Conservation (phyloP, 805 yeast species). For the Metschnikowia kunwiensis region DNA sequence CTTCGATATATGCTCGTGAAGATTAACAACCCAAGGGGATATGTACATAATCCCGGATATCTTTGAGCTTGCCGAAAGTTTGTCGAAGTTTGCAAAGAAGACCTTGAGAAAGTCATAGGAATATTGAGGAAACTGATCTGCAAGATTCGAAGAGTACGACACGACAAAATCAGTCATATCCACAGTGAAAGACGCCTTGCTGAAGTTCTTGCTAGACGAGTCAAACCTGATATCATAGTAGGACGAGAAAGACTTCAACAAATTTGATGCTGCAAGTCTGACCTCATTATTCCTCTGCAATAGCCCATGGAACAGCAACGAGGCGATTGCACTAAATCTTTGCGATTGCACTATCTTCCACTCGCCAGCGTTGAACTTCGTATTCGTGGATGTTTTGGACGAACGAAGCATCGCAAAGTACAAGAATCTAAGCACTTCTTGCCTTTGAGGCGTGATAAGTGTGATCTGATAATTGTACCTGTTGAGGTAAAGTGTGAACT, state of each 20-base stretch:
- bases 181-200: conserved; percentile 64
- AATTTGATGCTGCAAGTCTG: conserved; percentile 58
- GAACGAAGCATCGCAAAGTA: conserved; percentile 61
- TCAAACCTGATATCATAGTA: conserved; percentile 62
- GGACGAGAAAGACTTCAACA: conserved; percentile 59
- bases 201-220: conserved; percentile 48
- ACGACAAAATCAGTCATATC: conserved; percentile 62
- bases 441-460: conserved; percentile 35
- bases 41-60: conserved; percentile 49
- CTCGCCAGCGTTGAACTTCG: conserved; percentile 40
- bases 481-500: conserved; percentile 34
- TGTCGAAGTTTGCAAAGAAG: conserved; percentile 41
- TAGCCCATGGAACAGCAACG: conserved; percentile 66
- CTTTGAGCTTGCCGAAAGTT: conserved; percentile 31
- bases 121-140: conserved; percentile 53
- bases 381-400: conserved; percentile 33
- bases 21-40: conserved; percentile 73
- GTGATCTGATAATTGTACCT: conserved; percentile 25
- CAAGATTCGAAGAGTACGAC: conserved; percentile 53
- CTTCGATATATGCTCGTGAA: conserved; percentile 57
- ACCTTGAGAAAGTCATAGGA: conserved; percentile 61
- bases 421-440: conserved; percentile 66
- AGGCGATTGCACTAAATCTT: conserved; percentile 58
- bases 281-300: conserved; percentile 57
- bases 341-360: conserved; percentile 34